Evolutionary conservation across 192 early-diverging fungal species (phyloP).

Genomic region (Mortierella antarctica): DNA sequence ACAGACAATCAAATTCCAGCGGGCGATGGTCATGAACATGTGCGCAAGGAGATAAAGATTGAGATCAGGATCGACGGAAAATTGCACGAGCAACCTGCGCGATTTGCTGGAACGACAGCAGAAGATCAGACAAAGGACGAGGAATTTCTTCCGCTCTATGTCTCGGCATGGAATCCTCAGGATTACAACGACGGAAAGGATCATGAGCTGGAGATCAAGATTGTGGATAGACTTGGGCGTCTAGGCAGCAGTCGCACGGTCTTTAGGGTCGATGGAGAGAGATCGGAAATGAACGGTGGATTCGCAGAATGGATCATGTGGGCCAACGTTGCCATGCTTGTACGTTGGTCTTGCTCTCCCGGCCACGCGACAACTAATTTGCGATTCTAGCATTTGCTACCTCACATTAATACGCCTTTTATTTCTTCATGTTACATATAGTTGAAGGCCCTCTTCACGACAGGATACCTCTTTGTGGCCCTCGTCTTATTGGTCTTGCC

Average conservation of each 20-base stretch:
- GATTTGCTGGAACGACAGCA: constrained; percentile 60
- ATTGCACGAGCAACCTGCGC: constrained; percentile 53
- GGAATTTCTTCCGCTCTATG: constrained; percentile 78
- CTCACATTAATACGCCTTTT: neutral
- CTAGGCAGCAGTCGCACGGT: constrained; percentile 55
- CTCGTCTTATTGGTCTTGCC: constrained; percentile 33
- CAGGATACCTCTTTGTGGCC: constrained; percentile 37
- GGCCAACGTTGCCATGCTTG: constrained; percentile 63
- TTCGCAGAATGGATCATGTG: constrained; percentile 79
- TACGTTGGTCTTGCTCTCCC: constrained; percentile 47
- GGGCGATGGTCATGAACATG: constrained; percentile 21
- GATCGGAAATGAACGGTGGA: constrained; percentile 71
- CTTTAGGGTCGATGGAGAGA: constrained; percentile 77
- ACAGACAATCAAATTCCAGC: constrained; percentile 55
- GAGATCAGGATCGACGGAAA: constrained; percentile 63
- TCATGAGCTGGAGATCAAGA: constrained; percentile 73
- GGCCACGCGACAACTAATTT: neutral
- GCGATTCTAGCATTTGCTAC: neutral
- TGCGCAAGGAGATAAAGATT: constrained; percentile 52
- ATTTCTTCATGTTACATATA: neutral
- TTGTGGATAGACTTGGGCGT: constrained; percentile 65
- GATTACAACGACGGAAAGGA: constrained; percentile 72
- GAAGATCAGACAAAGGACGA: constrained; percentile 30
- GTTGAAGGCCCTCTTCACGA: constrained; percentile 44
- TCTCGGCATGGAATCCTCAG: constrained; percentile 74